Evolutionary conservation across 2,329 filamentous ascomycete species (phyloP).

Genomic region (Pyrenochaeta sp.): DNA sequence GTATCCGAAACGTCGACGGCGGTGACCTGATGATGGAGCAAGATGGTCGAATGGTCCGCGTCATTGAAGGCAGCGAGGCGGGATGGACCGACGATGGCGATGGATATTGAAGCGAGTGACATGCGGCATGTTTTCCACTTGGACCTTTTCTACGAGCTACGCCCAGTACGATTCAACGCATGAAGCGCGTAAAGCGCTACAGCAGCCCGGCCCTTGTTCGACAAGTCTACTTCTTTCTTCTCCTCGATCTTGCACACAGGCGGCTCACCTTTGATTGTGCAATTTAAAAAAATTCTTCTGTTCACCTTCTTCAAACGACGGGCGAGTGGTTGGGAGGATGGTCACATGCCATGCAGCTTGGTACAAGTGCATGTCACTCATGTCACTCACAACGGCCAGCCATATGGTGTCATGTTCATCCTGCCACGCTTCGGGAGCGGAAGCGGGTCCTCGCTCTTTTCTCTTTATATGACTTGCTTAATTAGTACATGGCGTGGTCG

Average conservation of each 20-base stretch:
- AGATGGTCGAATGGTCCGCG: constrained; percentile 54
- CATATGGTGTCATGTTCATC: background rate
- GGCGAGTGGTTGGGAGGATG: constrained; percentile 34
- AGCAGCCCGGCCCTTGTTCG: background rate
- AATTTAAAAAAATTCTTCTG: constrained; percentile 22
- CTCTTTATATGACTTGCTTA: constrained; percentile 8
- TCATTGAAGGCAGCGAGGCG: constrained; percentile 60
- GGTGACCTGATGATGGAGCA: constrained; percentile 52
- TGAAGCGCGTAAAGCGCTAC: constrained; percentile 7
- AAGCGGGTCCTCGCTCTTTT: constrained; percentile 11
- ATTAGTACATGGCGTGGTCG: background rate
- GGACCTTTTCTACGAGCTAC: constrained; percentile 7
- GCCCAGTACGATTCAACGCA: constrained; percentile 6
- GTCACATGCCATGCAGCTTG: constrained; percentile 33
- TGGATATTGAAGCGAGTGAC: constrained; percentile 32
- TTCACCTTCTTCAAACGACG: constrained; percentile 18
- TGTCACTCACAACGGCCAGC: background rate
- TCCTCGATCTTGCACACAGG: constrained; percentile 3
- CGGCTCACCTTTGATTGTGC: background rate
- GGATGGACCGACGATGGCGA: constrained; percentile 63
- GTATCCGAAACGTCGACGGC: constrained; percentile 58
- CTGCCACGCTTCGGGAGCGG: background rate
- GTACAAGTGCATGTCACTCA: constrained; percentile 16
- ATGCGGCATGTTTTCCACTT: constrained; percentile 5
- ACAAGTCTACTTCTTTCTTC: background rate